Conservation (phyloP, 2,329 filamentous ascomycete genomes). For the Penicillium corylophilum region DNA sequence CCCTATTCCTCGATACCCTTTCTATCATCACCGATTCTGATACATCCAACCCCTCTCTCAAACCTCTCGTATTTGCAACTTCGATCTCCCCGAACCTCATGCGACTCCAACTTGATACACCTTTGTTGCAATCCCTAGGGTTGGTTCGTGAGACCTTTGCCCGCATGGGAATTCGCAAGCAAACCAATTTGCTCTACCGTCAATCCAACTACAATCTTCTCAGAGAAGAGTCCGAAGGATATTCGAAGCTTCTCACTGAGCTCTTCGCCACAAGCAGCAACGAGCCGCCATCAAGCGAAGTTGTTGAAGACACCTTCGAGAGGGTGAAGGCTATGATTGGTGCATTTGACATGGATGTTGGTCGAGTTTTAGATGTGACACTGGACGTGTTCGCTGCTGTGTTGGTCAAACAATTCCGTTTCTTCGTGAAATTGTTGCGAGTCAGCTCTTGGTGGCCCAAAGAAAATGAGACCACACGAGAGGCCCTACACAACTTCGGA, state of each 20-base stretch:
- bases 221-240: slow-evolving; percentile 93
- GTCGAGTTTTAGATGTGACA: slow-evolving; percentile 88
- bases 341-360: slow-evolving; percentile 95
- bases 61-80: slow-evolving; percentile 69
- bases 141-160: slow-evolving; percentile 83
- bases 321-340: slow-evolving; percentile 92
- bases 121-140: slow-evolving; percentile 71
- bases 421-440: slow-evolving; percentile 90
- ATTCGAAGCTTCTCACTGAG: slow-evolving; percentile 93
- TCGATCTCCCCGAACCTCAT: slow-evolving; percentile 70
- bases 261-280: slow-evolving; percentile 84
- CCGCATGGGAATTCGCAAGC: slow-evolving; percentile 79
- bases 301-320: slow-evolving; percentile 83
- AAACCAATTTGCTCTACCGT: slow-evolving; percentile 89
- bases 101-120: slow-evolving; percentile 78
- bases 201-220: slow-evolving; percentile 96
- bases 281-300: slow-evolving; percentile 69
- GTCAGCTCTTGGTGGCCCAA: slow-evolving; percentile 96
- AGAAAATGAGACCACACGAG: slow-evolving; percentile 48
- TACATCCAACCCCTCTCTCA: slow-evolving; percentile 57
- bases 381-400: slow-evolving; percentile 93
- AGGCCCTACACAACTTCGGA: slow-evolving; percentile 50
- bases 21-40: slow-evolving; percentile 76
- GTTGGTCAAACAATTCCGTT: slow-evolving; percentile 86
- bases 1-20: slow-evolving; percentile 78